These are phyloP conservation scores for Petunia axillaris DNA, from an alignment of 257 asterid genomes.

Conservation along the genomic window DNA sequence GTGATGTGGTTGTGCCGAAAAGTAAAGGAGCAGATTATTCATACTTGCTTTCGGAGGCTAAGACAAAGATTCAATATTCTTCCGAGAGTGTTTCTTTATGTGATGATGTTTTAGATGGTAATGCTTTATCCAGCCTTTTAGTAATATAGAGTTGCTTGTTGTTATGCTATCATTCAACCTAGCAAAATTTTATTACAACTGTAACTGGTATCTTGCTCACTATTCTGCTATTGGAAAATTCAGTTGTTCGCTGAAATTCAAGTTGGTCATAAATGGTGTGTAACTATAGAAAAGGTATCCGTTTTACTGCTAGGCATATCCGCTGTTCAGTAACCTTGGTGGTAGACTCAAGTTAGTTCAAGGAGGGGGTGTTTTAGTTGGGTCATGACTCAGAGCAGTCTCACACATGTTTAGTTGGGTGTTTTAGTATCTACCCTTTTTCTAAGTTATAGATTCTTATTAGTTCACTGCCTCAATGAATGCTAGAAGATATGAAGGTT, in stretches of 20 bases:
- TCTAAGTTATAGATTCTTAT: neutral
- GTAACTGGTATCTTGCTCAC: neutral
- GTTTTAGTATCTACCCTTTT: neutral
- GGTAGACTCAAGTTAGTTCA: neutral
- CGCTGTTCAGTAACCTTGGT: neutral
- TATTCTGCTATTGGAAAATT: neutral
- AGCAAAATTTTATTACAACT: neutral
- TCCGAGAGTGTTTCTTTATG: slow-evolving; percentile 38
- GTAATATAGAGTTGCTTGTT: neutral
- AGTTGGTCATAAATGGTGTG: neutral
- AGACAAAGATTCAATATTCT: slow-evolving; percentile 55
- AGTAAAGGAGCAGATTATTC: slow-evolving; percentile 89
- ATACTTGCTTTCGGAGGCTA: slow-evolving; percentile 74
- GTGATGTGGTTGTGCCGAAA: slow-evolving; percentile 63
- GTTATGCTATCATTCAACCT: neutral
- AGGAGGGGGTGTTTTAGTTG: neutral
- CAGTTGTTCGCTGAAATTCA: neutral
- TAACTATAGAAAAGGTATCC: neutral
- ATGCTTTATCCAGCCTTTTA: slow-evolving; percentile 25
- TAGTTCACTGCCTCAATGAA: neutral
- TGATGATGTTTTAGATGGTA: slow-evolving; percentile 62
- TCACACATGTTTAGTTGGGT: slow-evolving; percentile 6
- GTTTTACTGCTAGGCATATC: neutral
- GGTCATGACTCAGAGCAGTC: neutral
- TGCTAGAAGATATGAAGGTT: neutral